A percentile compares a stretch with the other conserved stretches of the same genome.
Conservation (phyloP, 495 filamentous ascomycete species). For the Podospora anserina region DNA sequence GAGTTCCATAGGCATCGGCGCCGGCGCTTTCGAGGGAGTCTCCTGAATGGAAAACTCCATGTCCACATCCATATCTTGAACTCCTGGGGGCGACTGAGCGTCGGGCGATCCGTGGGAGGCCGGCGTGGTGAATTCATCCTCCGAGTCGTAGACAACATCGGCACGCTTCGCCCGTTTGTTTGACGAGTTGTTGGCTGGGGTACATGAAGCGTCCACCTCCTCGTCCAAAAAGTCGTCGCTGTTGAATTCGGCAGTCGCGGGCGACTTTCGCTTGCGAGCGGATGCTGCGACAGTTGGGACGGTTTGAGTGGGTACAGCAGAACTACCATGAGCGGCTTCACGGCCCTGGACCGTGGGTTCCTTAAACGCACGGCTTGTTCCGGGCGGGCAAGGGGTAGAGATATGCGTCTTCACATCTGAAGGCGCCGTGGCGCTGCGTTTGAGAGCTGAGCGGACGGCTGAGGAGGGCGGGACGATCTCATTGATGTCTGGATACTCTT, state of each 20-base stretch:
- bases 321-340: background rate
- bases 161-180: conserved; percentile 20
- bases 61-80: background rate
- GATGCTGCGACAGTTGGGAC: conserved; percentile 8
- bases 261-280: conserved; percentile 23
- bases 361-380: background rate
- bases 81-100: background rate
- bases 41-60: background rate
- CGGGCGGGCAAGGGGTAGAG: background rate
- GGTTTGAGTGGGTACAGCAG: background rate
- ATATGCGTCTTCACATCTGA: background rate
- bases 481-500: conserved; percentile 43
- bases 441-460: conserved; percentile 13
- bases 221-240: background rate
- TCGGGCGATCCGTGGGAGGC: background rate
- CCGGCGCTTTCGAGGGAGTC: background rate
- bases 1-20: background rate
- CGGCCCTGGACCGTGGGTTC: background rate
- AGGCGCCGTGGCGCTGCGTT: conserved; percentile 8
- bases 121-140: conserved; percentile 10
- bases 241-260: conserved; percentile 10
- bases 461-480: conserved; percentile 29
- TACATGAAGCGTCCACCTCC: background rate
- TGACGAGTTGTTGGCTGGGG: conserved; percentile 7
- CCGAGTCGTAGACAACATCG: conserved; percentile 45